Evolutionary conservation across 2,329 filamentous ascomycete genomes (phyloP), one percentile per base, ranked within the genome.

Genomic region (Calonectria multiphialidica): DNA sequence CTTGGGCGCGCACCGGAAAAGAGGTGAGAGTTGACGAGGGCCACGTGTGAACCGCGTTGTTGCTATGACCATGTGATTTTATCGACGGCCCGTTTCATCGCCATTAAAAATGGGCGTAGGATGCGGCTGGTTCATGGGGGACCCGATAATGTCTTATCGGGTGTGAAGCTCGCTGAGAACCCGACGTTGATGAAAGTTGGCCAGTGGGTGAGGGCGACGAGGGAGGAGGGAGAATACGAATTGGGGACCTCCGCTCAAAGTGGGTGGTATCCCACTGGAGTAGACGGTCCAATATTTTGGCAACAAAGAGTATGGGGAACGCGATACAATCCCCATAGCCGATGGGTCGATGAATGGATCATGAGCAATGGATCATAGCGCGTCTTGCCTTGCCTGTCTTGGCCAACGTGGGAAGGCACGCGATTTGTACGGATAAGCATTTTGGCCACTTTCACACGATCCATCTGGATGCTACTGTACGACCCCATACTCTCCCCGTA

Each of bases 401-500:
- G 53, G 53, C 15, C 13, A 30, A 37, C 16, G 49, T 12, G 18
- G 23, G 23, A 66, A 44, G 40, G 68, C 62, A 66, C 62, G 68
- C 68, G 68, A 64, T 66, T 66, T 57, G 47, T 70, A 59, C 53
- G 53, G 62, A 66, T 44, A 33, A 42, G 53, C 44, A 55, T 33
- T 70, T 70, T 66, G 16, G 63, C 68, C 68, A 70, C 62, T 50
- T 45, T 25, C 62, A 50, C 37, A 59, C 44, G 59, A 50, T 61
- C 42, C 62, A 59, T 49, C 50, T 57, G 53, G 42, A 61, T 62
- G 25, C 33, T n/a, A 61, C 62, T 50, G 16, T 57, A 40, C 57
- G 68, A 68, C 55, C 64, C 45, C 64, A 68, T 68, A 68, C 37
- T 64, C 69, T 61, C 64, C 40, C 69, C 55, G 30, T 57, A 13